Conservation (phyloP, 768 basidiomycete species). For the Phaffia australis region DNA sequence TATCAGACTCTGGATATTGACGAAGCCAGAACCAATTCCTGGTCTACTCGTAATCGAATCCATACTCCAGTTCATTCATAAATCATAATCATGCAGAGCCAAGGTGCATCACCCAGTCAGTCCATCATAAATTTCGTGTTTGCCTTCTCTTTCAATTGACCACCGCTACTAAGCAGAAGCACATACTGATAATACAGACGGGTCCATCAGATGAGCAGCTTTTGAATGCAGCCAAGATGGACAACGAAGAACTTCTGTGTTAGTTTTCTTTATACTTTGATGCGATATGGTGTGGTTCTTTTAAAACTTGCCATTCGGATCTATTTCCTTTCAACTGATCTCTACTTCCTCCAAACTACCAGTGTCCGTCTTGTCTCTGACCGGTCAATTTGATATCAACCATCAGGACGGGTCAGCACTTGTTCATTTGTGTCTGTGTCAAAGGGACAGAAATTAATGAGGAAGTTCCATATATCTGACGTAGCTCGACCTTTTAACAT, state of each 20-base stretch:
- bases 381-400: conserved; percentile 23
- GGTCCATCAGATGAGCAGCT: conserved; percentile 21
- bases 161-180: too few relatives aligned
- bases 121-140: neutral
- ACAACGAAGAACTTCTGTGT: conserved; percentile 25
- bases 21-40: too few relatives aligned
- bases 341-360: neutral
- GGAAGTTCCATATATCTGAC: neutral
- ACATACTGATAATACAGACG: neutral
- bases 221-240: conserved; percentile 22
- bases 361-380: conserved; percentile 18
- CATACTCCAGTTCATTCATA: too few relatives aligned
- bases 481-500: neutral
- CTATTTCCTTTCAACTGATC: neutral
- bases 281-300: neutral
- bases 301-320: neutral
- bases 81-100: too few relatives aligned
- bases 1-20: too few relatives aligned
- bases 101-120: conserved; percentile 20
- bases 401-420: conserved; percentile 24
- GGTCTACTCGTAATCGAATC: too few relatives aligned
- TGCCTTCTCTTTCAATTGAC: neutral
- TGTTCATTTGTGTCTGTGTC: neutral
- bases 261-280: neutral
- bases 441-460: neutral